These are phyloP conservation scores for Knoxia roxburghii DNA, from an alignment of 257 asterid genomes.

Conservation along the genomic window DNA sequence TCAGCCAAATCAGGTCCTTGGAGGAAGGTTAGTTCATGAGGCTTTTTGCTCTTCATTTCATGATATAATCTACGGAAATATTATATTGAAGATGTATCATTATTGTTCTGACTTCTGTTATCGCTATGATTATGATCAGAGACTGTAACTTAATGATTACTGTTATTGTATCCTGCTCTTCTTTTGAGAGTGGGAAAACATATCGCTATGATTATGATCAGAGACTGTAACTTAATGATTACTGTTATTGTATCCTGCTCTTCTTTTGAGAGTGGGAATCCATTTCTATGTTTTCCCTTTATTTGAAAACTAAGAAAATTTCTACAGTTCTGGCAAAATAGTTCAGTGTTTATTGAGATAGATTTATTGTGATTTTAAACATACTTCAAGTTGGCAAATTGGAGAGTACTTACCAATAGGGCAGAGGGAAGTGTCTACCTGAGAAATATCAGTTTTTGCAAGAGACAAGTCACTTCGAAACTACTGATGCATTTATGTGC, in stretches of 20 bases:
- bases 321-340: neutral
- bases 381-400: neutral
- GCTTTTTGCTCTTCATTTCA: neutral
- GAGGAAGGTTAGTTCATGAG: conserved; percentile 77
- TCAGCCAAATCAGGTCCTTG: conserved; percentile 91
- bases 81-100: neutral
- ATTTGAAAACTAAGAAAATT: neutral
- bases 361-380: neutral
- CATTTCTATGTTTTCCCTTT: neutral
- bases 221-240: neutral
- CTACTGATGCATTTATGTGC: neutral
- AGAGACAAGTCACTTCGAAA: neutral
- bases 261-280: neutral
- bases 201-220: neutral
- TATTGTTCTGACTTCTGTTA: neutral
- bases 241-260: neutral
- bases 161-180: neutral
- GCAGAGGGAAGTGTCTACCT: neutral
- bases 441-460: too few relatives aligned
- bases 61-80: neutral
- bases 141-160: neutral
- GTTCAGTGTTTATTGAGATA: neutral
- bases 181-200: neutral
- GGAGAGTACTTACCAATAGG: neutral
- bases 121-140: neutral